Percentiles rank a stretch among this genome's conserved stretches.
Evolutionary conservation across 2,329 filamentous ascomycete species (phyloP).

Genomic region (Dothistroma pini): DNA sequence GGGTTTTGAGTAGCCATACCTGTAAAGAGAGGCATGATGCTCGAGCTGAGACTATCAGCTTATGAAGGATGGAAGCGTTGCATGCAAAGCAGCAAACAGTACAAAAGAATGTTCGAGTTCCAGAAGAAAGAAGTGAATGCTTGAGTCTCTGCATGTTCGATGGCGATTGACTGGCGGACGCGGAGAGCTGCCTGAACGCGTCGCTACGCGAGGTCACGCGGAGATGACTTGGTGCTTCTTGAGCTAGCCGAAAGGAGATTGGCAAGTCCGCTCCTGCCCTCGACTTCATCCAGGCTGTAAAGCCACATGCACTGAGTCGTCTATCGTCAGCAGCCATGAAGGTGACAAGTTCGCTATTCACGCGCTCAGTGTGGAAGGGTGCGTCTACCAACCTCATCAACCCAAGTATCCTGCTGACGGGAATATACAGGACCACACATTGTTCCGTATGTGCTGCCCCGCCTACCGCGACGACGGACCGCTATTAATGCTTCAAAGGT

Average conservation of each 20-base stretch:
- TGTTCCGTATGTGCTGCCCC: conserved; percentile 55
- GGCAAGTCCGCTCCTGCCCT: conserved; percentile 3
- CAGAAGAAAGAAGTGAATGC: conserved; percentile 3
- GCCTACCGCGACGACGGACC: background rate
- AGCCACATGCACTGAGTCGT: background rate
- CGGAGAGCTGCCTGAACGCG: conserved; percentile 14
- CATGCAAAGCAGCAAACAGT: conserved; percentile 1
- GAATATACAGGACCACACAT: conserved; percentile 59
- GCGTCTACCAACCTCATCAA: conserved; percentile 21
- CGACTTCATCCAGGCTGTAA: conserved; percentile 13
- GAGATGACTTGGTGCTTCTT: background rate
- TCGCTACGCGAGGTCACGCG: conserved; percentile 1
- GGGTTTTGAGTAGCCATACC: conserved; percentile 10
- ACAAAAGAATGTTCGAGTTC: background rate
- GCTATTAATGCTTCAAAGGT: conserved; percentile 37
- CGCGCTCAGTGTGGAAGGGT: conserved; percentile 90
- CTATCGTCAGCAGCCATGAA: conserved; percentile 24
- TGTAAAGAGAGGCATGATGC: conserved; percentile 19
- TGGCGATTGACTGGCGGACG: conserved; percentile 8
- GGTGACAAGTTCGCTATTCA: conserved; percentile 36
- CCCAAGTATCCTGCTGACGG: conserved; percentile 12
- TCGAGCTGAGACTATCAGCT: background rate
- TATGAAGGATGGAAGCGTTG: background rate
- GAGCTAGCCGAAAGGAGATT: conserved; percentile 2
- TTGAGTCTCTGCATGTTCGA: background rate